Conservation (phyloP, 768 basidiomycete genomes). For the Auricularia auricula-judae region DNA sequence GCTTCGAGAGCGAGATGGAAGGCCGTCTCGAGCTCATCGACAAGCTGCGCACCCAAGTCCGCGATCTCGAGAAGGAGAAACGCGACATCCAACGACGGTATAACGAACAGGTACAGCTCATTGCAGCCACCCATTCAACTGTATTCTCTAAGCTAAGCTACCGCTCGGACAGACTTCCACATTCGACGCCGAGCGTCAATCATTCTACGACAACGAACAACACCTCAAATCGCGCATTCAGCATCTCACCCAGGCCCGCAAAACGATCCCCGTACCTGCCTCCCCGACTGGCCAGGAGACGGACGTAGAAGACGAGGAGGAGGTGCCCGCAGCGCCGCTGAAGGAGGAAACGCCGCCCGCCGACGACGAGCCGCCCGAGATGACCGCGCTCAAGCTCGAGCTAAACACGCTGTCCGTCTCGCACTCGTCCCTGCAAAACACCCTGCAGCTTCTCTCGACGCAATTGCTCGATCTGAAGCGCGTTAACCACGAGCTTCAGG, state of each 20-base stretch:
- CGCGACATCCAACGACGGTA: constrained; percentile 72
- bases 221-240: constrained; percentile 87
- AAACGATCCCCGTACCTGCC: constrained; percentile 31
- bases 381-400: constrained; percentile 73
- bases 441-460: constrained; percentile 70
- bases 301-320: constrained; percentile 29
- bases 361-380: constrained; percentile 77
- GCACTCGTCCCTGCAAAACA: constrained; percentile 72
- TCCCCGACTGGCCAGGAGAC: constrained; percentile 19
- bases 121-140: constrained; percentile 1
- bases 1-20: constrained; percentile 72
- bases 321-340: constrained; percentile 13
- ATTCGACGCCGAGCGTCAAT: constrained; percentile 86
- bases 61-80: constrained; percentile 84
- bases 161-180: constrained; percentile 50
- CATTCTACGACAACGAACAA: constrained; percentile 89
- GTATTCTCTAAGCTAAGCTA: constrained; percentile 6
- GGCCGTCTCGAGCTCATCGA: constrained; percentile 75
- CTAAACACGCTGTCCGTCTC: constrained; percentile 81
- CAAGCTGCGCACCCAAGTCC: constrained; percentile 68
- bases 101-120: constrained; percentile 63
- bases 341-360: constrained; percentile 12
- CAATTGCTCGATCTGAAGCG: constrained; percentile 82
- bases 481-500: constrained; percentile 79
- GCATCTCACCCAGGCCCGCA: constrained; percentile 59